Conservation (phyloP, 225 moss, liverwort and hornwort genomes). For the Polytrichum formosum region DNA sequence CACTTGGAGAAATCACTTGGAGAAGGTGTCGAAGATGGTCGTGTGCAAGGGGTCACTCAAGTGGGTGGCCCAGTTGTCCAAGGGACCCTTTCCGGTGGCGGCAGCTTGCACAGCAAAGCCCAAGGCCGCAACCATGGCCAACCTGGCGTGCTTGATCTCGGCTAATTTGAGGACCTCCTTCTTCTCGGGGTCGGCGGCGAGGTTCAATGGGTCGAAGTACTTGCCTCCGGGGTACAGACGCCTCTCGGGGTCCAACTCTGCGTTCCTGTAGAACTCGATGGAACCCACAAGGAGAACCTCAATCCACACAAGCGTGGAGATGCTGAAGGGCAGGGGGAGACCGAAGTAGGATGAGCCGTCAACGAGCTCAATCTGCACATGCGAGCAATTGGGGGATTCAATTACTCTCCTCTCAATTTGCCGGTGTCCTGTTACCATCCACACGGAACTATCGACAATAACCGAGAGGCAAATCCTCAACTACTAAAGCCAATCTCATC, state of each 20-base stretch:
- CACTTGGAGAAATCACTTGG: constrained; percentile 55
- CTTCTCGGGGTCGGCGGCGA: constrained; percentile 84
- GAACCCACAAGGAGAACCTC: constrained; percentile 74
- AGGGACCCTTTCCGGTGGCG: constrained; percentile 91
- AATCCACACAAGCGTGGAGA: constrained; percentile 72
- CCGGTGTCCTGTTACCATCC: too few species aligned
- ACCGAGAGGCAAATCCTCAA: too few species aligned
- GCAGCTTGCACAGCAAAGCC: constrained; percentile 98
- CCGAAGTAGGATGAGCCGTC: constrained; percentile 85
- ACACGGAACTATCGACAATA: too few species aligned
- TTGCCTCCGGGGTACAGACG: constrained; percentile 90
- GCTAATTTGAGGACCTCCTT: constrained; percentile 81
- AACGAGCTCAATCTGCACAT: constrained; percentile 65
- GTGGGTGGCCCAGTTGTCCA: constrained; percentile 99
- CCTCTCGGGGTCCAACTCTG: constrained; percentile 77
- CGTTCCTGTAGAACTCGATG: constrained; percentile 97
- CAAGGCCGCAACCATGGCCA: constrained; percentile 91
- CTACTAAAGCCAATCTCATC: too few species aligned
- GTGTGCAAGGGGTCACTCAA: constrained; percentile 97
- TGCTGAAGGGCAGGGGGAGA: constrained; percentile 85
- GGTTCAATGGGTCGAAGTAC: constrained; percentile 82
- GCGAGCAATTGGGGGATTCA: neutral
- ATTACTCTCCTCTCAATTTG: too few species aligned
- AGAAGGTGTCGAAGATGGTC: constrained; percentile 96
- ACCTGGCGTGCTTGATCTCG: constrained; percentile 96